Percentiles rank a stretch among this genome's conserved stretches.
Conservation (phyloP, 1,139 yeast species). For the Zygoascus hellenicus region DNA sequence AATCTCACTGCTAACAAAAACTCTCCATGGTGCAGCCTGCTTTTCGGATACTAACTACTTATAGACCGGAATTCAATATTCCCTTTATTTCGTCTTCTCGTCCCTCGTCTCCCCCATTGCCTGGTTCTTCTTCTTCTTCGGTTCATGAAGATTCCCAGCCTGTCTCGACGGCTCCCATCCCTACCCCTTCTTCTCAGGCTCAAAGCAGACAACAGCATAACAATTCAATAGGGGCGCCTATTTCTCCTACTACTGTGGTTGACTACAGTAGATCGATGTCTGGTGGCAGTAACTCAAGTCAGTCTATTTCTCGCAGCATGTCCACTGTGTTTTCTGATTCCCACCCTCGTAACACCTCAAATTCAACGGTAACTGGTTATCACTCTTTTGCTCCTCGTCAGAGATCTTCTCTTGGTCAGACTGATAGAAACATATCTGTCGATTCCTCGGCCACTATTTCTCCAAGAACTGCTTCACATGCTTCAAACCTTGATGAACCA, state of each 20-base stretch:
- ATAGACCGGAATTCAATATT: conserved; percentile 13
- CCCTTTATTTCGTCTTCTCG: conserved; percentile 12
- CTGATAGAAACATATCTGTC: background rate
- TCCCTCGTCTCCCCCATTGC: conserved; percentile 7
- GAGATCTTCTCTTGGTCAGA: background rate
- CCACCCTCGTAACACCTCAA: background rate
- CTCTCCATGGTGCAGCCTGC: no score
- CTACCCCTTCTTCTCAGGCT: no score
- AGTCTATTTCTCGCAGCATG: no score
- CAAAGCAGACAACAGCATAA: background rate
- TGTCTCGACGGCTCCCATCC: no score
- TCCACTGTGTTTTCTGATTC: background rate
- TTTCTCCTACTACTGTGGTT: conserved; percentile 12
- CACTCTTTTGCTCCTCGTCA: background rate
- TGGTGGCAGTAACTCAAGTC: no score
- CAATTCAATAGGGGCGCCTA: conserved; percentile 1
- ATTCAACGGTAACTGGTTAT: background rate
- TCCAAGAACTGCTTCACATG: background rate
- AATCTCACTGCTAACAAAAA: no score
- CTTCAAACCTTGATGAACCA: background rate
- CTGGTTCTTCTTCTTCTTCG: background rate
- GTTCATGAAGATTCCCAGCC: no score
- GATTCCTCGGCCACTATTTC: conserved; percentile 5
- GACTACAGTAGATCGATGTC: background rate
- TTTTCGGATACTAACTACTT: background rate